These are phyloP conservation scores for Hippophae rhamnoides DNA, from an alignment of 306 rosid species.

Conservation along the genomic window DNA sequence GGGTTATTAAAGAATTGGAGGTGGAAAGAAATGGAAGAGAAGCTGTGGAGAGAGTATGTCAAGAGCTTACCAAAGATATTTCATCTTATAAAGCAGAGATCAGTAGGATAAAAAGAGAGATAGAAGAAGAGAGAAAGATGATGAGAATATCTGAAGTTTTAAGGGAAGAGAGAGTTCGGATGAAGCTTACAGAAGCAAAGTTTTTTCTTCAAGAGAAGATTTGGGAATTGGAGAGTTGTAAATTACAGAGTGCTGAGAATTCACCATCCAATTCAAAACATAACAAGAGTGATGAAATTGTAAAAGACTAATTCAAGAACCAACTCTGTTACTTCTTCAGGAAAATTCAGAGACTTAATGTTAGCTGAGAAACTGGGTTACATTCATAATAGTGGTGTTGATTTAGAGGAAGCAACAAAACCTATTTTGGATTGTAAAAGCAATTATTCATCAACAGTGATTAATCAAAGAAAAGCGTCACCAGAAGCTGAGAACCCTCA, in stretches of 20 bases:
- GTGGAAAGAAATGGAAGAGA: conserved; percentile 39
- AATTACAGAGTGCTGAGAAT: not conserved
- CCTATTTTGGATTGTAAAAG: not conserved
- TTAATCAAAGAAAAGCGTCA: conserved; percentile 15
- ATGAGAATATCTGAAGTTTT: conserved; percentile 38
- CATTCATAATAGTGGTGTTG: conserved; percentile 3
- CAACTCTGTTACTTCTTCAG: conserved; percentile 5
- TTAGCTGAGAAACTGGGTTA: conserved; percentile 6
- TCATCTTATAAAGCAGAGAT: conserved; percentile 26
- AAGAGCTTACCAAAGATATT: conserved; percentile 31
- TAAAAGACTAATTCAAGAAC: not conserved
- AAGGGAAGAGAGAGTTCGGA: conserved; percentile 51
- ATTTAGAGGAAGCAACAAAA: conserved; percentile 7
- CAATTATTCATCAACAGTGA: conserved; percentile 13
- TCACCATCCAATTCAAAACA: conserved; percentile 13
- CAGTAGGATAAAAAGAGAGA: conserved; percentile 27
- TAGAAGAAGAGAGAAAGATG: conserved; percentile 54
- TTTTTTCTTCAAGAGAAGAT: conserved; percentile 35
- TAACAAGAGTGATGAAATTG: not conserved
- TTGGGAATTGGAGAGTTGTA: conserved; percentile 19
- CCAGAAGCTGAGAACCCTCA: conserved; percentile 50
- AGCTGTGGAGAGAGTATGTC: conserved; percentile 33
- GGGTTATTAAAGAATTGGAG: conserved; percentile 23
- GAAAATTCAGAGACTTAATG: conserved; percentile 15
- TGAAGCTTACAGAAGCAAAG: conserved; percentile 49